Percentiles rank a stretch among this genome's conserved stretches.
These are phyloP conservation scores for Lichtheimia ornata DNA, from an alignment of 371 early-diverging fungal species.

Conservation along the genomic window DNA sequence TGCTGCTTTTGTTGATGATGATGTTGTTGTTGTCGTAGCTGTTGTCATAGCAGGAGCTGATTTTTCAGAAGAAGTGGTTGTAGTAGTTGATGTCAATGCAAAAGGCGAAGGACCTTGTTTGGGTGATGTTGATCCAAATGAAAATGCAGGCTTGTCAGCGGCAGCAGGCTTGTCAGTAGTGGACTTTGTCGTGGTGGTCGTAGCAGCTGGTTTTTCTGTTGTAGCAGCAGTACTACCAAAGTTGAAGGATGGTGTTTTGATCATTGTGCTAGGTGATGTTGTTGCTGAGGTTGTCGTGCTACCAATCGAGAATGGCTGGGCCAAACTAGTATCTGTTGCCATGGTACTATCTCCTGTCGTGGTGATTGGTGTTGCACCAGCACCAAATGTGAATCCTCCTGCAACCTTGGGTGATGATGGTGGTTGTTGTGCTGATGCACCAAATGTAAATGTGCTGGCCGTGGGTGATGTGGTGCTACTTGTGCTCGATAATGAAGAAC, in stretches of 20 bases:
- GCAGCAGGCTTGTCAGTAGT: constrained; percentile 1
- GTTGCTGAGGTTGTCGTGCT: background rate
- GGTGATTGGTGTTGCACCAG: background rate
- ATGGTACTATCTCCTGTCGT: no score
- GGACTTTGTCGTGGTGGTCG: background rate
- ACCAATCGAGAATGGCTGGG: background rate
- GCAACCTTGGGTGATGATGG: background rate
- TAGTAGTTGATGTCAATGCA: no score
- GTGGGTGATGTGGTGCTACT: no score
- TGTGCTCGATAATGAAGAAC: background rate
- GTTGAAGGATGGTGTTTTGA: background rate
- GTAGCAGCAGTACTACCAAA: background rate
- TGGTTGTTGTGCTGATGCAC: background rate
- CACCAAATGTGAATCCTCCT: background rate
- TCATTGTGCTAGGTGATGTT: background rate
- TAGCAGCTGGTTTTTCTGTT: background rate
- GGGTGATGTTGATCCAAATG: background rate
- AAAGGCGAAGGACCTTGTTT: background rate
- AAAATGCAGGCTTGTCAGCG: background rate
- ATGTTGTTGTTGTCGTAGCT: background rate
- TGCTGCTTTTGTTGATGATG: background rate
- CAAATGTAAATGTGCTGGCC: background rate
- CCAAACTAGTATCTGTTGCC: background rate
- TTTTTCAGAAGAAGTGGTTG: background rate
- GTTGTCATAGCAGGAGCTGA: background rate